Percentiles rank a stretch among this genome's conserved stretches.
These are phyloP conservation scores for Gonapodya sp. DNA, from an alignment of 192 early-diverging fungal species.

Conservation along the genomic window DNA sequence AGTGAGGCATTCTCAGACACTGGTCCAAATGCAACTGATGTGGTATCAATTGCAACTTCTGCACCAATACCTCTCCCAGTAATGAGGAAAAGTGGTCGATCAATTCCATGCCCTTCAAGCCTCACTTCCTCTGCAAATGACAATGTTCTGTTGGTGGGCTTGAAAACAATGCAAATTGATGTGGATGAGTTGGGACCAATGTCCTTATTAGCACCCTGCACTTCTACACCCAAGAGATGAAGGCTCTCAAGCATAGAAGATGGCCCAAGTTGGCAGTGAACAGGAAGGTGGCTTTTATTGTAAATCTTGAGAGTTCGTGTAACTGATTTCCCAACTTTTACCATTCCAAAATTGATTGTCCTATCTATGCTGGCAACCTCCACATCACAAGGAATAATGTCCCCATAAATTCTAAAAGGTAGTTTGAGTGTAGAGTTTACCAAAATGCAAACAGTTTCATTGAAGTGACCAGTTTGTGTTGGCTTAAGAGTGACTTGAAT, in stretches of 20 bases:
- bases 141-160: slow-evolving; percentile 32
- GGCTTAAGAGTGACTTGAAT: slow-evolving; percentile 39
- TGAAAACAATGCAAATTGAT: slow-evolving; percentile 35
- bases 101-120: slow-evolving; percentile 33
- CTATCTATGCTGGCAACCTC: slow-evolving; percentile 30
- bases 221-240: slow-evolving; percentile 16
- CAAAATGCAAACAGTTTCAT: slow-evolving; percentile 41
- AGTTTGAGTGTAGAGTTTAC: slow-evolving; percentile 38
- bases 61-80: slow-evolving; percentile 47
- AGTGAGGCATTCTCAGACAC: slow-evolving; percentile 45
- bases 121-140: slow-evolving; percentile 42
- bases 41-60: slow-evolving; percentile 45
- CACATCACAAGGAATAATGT: slow-evolving; percentile 35
- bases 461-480: slow-evolving; percentile 26
- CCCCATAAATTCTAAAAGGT: slow-evolving; percentile 31
- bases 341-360: slow-evolving; percentile 44
- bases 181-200: slow-evolving; percentile 35
- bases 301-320: slow-evolving; percentile 28
- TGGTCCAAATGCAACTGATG: slow-evolving; percentile 50
- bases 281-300: slow-evolving; percentile 40
- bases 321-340: slow-evolving; percentile 35
- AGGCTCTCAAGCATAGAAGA: slow-evolving; percentile 25
- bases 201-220: slow-evolving; percentile 19
- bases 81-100: slow-evolving; percentile 28
- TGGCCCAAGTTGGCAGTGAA: slow-evolving; percentile 32